Conservation (phyloP, 2,329 filamentous ascomycete genomes). For the Colletotrichum sidae region DNA sequence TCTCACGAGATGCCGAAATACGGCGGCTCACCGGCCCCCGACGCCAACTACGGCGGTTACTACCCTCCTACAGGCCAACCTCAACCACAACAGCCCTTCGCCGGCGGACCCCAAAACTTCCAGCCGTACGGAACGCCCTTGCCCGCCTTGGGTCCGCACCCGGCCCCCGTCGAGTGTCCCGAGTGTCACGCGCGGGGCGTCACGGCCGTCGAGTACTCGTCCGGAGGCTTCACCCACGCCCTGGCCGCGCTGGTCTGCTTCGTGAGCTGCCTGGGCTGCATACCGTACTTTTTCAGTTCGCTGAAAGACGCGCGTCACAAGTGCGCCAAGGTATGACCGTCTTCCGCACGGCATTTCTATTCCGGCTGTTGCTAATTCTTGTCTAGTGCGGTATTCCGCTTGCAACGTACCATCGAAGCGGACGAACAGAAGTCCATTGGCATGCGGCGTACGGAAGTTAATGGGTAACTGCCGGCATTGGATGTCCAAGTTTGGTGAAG, state of each 20-base stretch:
- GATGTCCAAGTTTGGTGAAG: too few species aligned
- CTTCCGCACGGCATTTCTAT: too few species aligned
- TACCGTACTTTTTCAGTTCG: conserved; percentile 39
- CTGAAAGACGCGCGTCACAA: conserved; percentile 42
- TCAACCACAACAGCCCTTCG: conserved; percentile 15
- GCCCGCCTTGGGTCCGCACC: conserved; percentile 37
- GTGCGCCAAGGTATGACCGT: conserved; percentile 38
- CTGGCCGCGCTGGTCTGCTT: conserved; percentile 40
- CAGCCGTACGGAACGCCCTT: conserved; percentile 37
- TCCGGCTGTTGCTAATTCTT: background rate
- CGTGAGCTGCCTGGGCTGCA: conserved; percentile 40
- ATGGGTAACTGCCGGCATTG: background rate
- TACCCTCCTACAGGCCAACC: conserved; percentile 2
- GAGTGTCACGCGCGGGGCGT: conserved; percentile 40
- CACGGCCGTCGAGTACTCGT: conserved; percentile 38
- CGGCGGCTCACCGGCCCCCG: conserved; percentile 12
- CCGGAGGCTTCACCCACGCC: conserved; percentile 40
- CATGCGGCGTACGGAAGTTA: conserved; percentile 23
- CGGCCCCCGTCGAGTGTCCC: conserved; percentile 40
- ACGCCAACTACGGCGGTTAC: conserved; percentile 14
- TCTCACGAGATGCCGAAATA: conserved; percentile 26
- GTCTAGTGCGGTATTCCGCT: conserved; percentile 40
- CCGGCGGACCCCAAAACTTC: conserved; percentile 33
- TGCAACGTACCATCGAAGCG: conserved; percentile 42
- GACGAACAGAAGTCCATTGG: conserved; percentile 41